phyloP scores from a whole-genome alignment of 2,329 filamentous ascomycete genomes.

The Arthrobotrys megalospora region DNA sequence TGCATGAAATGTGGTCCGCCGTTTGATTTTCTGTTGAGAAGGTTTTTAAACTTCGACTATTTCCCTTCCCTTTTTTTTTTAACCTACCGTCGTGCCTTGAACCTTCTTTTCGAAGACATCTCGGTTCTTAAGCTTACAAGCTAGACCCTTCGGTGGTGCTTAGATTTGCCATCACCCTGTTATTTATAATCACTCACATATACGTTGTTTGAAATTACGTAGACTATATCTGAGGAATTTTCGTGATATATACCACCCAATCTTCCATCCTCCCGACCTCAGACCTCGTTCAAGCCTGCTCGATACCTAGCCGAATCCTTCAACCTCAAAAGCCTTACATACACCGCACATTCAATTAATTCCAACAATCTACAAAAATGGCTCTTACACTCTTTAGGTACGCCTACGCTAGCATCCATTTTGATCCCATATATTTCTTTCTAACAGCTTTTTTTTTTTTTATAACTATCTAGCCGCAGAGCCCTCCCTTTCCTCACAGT shows the following conservation, averaged over 20 bases:
- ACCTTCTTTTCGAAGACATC: constrained; percentile 16
- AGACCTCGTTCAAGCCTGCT: not conserved
- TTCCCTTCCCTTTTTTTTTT: not conserved
- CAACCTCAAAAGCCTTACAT: not conserved
- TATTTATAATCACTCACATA: constrained; percentile 8
- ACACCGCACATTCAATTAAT: constrained; percentile 3
- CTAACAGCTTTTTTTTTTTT: constrained; percentile 7
- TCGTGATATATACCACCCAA: constrained; percentile 3
- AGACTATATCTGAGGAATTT: not conserved
- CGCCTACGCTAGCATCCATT: not conserved
- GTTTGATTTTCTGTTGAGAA: constrained; percentile 32
- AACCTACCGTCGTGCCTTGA: constrained; percentile 4
- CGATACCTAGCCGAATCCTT: not conserved
- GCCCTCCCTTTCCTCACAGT: constrained; percentile 57
- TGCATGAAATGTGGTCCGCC: constrained; percentile 19
- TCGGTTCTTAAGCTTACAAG: constrained; percentile 17
- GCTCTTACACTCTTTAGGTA: constrained; percentile 59
- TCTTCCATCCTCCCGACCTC: constrained; percentile 1
- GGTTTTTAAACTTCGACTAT: constrained; percentile 42
- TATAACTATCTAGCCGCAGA: constrained; percentile 41
- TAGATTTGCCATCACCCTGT: not conserved
- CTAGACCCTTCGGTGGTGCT: constrained; percentile 18
- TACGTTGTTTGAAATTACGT: not conserved
- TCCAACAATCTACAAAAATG: constrained; percentile 28
- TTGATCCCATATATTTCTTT: not conserved